Conservation (phyloP, 306 rosid genomes). For the Prunus fruticosa region DNA sequence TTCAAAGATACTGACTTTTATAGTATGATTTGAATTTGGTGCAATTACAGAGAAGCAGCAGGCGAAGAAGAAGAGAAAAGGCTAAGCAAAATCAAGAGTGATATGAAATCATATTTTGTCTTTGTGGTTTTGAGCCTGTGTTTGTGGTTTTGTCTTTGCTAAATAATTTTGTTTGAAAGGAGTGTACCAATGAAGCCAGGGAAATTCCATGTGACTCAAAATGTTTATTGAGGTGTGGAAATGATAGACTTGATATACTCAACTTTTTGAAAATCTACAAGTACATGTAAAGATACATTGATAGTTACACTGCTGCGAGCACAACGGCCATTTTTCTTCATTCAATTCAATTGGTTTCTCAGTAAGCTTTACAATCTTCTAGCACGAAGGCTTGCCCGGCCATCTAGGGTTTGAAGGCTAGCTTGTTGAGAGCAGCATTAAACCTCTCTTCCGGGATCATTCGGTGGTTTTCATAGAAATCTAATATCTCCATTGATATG, state of each 20-base stretch:
- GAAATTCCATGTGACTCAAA: neutral
- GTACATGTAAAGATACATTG: neutral
- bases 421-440: conserved; percentile 64
- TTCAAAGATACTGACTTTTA: neutral
- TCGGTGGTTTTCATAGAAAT: conserved; percentile 73
- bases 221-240: neutral
- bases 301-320: neutral
- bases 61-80: conserved; percentile 38
- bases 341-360: neutral
- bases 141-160: neutral
- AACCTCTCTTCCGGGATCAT: conserved; percentile 55
- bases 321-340: neutral
- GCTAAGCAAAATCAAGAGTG: neutral
- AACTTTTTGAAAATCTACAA: neutral
- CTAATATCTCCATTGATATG: conserved; percentile 87
- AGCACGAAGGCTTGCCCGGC: neutral
- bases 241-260: neutral
- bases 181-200: neutral
- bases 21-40: neutral
- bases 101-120: neutral
- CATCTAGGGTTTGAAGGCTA: conserved; percentile 41
- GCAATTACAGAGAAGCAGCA: conserved; percentile 52
- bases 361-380: conserved; percentile 4
- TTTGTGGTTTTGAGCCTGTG: neutral
- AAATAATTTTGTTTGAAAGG: neutral